Evolutionary conservation across 306 rosid species (phyloP), one percentile per base, ranked within the genome.

Genomic region (Oemleria cerasiformis): DNA sequence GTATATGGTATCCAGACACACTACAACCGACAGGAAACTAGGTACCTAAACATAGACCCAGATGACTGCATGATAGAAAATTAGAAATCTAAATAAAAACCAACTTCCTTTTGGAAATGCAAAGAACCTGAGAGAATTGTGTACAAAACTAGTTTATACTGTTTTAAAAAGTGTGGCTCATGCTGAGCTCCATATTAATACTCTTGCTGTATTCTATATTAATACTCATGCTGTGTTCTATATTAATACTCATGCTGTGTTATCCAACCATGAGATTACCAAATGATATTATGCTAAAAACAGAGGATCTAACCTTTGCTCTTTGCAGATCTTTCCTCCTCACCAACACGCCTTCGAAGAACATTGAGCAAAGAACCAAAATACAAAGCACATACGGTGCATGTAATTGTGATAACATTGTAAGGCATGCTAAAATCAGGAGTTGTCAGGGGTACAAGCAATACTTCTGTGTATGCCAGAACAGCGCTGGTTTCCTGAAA

Each of bases 371-470:
- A 82, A 69, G 97, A 85, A 71, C 99, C 97, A 81, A 94, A 94
- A 76, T 89, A 87, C 80, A 94, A 80, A 3, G 99, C 99, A 65
- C 87, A 92, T 45, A 89, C 85, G 1, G 95, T 94, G 88, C 96
- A 94, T 7, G 97, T 89, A 71, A 94, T 91, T 71, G 99, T 89
- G 82, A 94, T 91, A 71, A 91, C 97, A 69, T 94, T 89, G 85
- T 91, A 91, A 63, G 97, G 97, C 99, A 94, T 91, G 73, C 99
- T 94, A 81, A 91, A 94, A 85, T 94, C 97, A 3, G 97, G 99
- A 67, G 97, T 91, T 39, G 99, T 91, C 82, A 94, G 76, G 42
- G 99, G 96, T 72, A 94, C 95, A 2, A 91, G 97, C 68, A 91
- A 79, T 57, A 86, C 96, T 89, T 94, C 96, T 12, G 96, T 87